Percentiles rank a stretch among this genome's conserved stretches.
Evolutionary conservation across 129 eudicot species (phyloP).

Genomic region (Pulicaria dysenterica): DNA sequence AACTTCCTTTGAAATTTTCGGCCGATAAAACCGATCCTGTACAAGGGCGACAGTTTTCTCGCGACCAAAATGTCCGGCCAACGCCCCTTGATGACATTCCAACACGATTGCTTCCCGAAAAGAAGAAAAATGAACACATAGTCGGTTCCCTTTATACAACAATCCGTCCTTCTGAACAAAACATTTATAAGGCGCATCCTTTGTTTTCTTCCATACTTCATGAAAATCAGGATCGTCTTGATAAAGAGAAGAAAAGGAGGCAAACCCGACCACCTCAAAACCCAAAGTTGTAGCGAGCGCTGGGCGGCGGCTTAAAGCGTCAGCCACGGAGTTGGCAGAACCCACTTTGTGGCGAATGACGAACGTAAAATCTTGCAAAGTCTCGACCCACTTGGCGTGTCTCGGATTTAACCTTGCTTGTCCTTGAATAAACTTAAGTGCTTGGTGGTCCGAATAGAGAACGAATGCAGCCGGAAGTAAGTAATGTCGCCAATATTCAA

Average conservation of each 20-base stretch:
- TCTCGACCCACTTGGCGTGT: not conserved
- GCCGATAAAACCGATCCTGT: no score
- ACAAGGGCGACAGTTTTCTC: no score
- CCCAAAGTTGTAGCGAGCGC: not conserved
- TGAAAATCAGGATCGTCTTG: conserved; percentile 6
- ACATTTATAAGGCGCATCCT: not conserved
- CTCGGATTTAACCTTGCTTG: not conserved
- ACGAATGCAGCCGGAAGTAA: no score
- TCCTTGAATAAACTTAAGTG: not conserved
- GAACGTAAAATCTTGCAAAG: not conserved
- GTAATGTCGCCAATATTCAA: no score
- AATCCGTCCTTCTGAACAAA: no score
- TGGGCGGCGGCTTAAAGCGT: conserved; percentile 2
- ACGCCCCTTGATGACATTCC: no score
- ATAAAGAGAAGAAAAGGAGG: not conserved
- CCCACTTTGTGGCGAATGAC: not conserved
- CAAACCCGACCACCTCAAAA: not conserved
- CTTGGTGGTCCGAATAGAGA: not conserved
- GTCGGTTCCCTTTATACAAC: no score
- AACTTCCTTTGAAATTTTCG: no score
- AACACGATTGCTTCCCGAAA: no score
- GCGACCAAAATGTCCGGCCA: no score
- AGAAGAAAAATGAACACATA: no score
- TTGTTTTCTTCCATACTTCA: not conserved
- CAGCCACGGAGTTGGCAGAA: not conserved